phyloP scores from a whole-genome alignment of 2,329 filamentous ascomycete species.

The Verticillium longisporum region DNA sequence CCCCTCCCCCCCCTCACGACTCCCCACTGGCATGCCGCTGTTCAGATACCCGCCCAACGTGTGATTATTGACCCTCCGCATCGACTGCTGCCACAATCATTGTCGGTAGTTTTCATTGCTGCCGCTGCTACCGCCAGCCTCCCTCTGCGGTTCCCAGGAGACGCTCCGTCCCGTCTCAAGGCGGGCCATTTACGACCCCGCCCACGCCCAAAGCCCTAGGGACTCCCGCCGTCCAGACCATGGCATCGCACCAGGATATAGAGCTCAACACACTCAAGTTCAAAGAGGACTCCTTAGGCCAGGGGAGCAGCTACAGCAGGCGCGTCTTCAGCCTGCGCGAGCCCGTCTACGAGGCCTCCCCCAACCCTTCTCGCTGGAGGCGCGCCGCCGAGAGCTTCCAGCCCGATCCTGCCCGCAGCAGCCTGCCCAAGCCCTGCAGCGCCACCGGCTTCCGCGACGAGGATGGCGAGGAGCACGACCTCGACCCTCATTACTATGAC shows the following conservation, averaged over 20 bases:
- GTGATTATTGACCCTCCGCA: background rate
- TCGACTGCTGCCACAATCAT: background rate
- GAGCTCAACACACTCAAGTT: conserved; percentile 53
- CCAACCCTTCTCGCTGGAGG: conserved; percentile 24
- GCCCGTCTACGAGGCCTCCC: conserved; percentile 34
- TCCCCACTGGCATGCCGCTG: background rate
- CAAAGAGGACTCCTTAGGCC: conserved; percentile 49
- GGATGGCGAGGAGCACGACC: conserved; percentile 19
- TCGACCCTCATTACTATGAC: conserved; percentile 46
- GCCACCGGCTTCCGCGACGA: conserved; percentile 23
- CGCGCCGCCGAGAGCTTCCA: conserved; percentile 56
- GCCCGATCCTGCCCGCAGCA: conserved; percentile 46
- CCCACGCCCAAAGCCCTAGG: background rate
- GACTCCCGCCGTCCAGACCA: conserved; percentile 10
- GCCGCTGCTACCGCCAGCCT: background rate
- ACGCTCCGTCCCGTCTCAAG: background rate
- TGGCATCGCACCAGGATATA: conserved; percentile 35
- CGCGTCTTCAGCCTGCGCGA: conserved; percentile 42
- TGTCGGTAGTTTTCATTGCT: background rate
- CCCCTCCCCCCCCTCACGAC: background rate
- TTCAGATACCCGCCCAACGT: background rate
- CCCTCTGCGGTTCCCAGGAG: conserved; percentile 1
- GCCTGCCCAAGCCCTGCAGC: conserved; percentile 34
- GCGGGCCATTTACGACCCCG: background rate
- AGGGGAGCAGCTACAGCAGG: conserved; percentile 44